These are phyloP conservation scores for Citrus sinensis DNA, from an alignment of 345 rosid genomes.

Conservation along the genomic window DNA sequence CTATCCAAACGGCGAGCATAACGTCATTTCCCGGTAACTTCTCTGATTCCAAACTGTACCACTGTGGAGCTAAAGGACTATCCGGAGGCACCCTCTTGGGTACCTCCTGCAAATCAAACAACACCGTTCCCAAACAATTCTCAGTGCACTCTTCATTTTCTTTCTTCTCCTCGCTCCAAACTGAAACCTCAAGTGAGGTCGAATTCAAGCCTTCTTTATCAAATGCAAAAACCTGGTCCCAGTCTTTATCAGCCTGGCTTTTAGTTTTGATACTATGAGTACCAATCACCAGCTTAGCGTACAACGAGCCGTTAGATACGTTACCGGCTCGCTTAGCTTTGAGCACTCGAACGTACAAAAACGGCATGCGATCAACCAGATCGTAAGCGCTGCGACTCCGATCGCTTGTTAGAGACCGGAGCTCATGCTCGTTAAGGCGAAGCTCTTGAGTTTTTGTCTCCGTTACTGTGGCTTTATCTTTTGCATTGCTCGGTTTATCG, in stretches of 20 bases:
- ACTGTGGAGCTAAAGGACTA: constrained; percentile 90
- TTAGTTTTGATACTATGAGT: constrained; percentile 78
- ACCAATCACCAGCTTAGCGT: constrained; percentile 79
- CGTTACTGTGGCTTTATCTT: neutral
- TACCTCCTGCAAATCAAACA: constrained; percentile 86
- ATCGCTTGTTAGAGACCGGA: constrained; percentile 49
- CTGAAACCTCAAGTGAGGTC: constrained; percentile 63
- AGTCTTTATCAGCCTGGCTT: constrained; percentile 54
- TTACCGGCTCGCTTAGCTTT: constrained; percentile 55
- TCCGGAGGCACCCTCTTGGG: constrained; percentile 88
- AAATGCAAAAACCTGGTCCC: constrained; percentile 93
- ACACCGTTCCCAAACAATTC: constrained; percentile 72
- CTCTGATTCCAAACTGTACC: constrained; percentile 84
- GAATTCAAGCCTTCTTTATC: constrained; percentile 82
- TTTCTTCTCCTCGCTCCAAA: constrained; percentile 69
- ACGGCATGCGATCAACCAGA: constrained; percentile 81
- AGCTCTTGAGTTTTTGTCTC: constrained; percentile 20
- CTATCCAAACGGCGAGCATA: constrained; percentile 93
- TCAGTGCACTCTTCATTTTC: constrained; percentile 50
- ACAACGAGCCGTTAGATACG: constrained; percentile 34
- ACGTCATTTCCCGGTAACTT: constrained; percentile 66
- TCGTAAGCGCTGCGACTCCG: constrained; percentile 63
- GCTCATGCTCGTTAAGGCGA: constrained; percentile 37
- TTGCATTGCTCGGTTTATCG: constrained; percentile 23
- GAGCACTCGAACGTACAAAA: constrained; percentile 68